These are phyloP conservation scores for Erodium maritimum DNA, from an alignment of 345 rosid species.

Conservation along the genomic window DNA sequence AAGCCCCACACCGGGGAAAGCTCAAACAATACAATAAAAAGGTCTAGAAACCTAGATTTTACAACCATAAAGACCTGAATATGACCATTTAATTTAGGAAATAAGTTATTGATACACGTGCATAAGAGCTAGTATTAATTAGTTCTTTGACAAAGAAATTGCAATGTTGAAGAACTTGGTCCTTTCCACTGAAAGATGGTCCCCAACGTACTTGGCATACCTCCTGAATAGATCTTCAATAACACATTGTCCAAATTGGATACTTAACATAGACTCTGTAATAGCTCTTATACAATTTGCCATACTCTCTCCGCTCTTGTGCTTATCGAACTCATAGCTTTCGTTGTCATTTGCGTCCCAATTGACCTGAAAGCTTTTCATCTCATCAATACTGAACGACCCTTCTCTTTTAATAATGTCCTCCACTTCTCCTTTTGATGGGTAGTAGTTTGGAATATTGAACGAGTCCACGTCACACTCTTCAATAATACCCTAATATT, in stretches of 20 bases:
- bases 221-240: background rate
- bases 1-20: too few relatives aligned
- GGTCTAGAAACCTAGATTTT: too few relatives aligned
- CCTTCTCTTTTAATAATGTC: conserved; percentile 4
- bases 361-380: background rate
- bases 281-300: background rate
- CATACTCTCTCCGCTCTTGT: background rate
- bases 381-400: conserved; percentile 1
- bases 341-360: background rate
- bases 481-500: background rate
- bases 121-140: too few relatives aligned
- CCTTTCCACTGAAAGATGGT: background rate
- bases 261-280: background rate
- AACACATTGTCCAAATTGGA: background rate
- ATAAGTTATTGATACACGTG: too few relatives aligned
- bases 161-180: background rate
- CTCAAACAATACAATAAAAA: too few relatives aligned
- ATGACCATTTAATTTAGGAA: too few relatives aligned
- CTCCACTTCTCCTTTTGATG: conserved; percentile 1
- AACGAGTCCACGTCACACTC: conserved; percentile 1
- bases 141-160: background rate
- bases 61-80: too few relatives aligned
- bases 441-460: conserved; percentile 8
- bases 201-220: background rate
- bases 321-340: background rate